Base-by-base conservation (phyloP, 176 grass and related monocot species). In the Luzula sylvatica region DNA sequence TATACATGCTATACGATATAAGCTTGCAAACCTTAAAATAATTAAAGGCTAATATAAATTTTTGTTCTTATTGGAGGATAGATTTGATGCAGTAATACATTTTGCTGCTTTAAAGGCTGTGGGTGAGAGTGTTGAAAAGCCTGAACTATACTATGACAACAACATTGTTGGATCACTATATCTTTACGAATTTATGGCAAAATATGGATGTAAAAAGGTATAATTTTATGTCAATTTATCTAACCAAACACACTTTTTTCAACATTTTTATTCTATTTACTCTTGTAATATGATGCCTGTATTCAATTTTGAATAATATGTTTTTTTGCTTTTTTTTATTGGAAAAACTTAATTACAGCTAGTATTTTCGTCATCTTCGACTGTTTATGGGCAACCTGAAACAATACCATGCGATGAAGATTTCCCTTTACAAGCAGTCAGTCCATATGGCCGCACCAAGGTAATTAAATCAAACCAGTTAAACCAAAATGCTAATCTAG, bases 391-490 rank as follows among this genome's bases (percentile, higher is more conserved):
- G 30, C 56, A 74, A 78, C 83, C 83, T 13, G 75, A 83, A 61
- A 79, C 47, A 53, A 71, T 80, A 25, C 88, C 83, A 23, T 94
- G 79, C 55, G 69, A 71, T 16, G 79, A 94, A 69, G 75, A 78
- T 74, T 77, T 69, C 38, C 44, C 72, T 3, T 70, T 81, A 23
- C 72, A 67, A 64, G 76, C 83, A 26, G 68, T 87, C 38, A 94
- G 71, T 63, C 88, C 88, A 7, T 94, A 94, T 55, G 88, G 83
- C 19, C 69, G 79, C 50, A 94, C 83, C 41, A 94, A 94, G 88
- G 88, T 83, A 71, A 24, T 27, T 8, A 55, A 12, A 26, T 20
- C 19, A 15, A 30, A 23, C 38, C 3, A 58, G 8, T 35, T 18
- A 9, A 35, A n/a, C n/a, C n/a, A n/a, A n/a, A n/a, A n/a, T n/a